Conservation (phyloP, 768 basidiomycete species). For the Kwoniella bestiolae region DNA sequence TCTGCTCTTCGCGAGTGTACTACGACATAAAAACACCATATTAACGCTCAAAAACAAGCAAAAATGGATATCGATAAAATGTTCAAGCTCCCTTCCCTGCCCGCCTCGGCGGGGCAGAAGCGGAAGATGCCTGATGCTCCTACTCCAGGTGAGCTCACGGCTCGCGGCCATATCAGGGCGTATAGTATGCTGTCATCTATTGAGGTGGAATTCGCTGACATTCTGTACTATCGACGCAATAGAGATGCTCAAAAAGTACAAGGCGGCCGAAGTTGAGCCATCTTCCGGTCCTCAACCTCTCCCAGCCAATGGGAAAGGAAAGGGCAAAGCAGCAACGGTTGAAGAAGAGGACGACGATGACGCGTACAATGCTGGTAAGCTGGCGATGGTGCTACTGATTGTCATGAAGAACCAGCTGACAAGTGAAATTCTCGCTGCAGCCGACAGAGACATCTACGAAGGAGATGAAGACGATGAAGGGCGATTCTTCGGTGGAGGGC, state of each 20-base stretch:
- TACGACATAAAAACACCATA: too few relatives aligned
- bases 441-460: conserved; percentile 64
- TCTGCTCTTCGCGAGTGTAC: too few relatives aligned
- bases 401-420: conserved; percentile 61
- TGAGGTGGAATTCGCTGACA: too few relatives aligned
- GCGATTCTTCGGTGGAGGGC: conserved; percentile 89
- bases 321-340: conserved; percentile 55
- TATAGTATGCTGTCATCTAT: too few relatives aligned
- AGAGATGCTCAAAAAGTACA: conserved; percentile 49
- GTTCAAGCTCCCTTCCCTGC: conserved; percentile 54
- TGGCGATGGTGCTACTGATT: neutral
- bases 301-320: conserved; percentile 37
- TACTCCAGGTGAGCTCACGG: conserved; percentile 40
- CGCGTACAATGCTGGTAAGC: conserved; percentile 58
- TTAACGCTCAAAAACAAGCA: too few relatives aligned
- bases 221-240: neutral
- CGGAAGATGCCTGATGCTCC: conserved; percentile 46
- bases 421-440: conserved; percentile 79
- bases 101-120: conserved; percentile 43
- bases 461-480: conserved; percentile 73
- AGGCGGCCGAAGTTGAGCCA: conserved; percentile 22
- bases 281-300: neutral
- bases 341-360: conserved; percentile 65
- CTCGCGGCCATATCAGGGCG: too few relatives aligned
- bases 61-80: conserved; percentile 53